Percentiles rank a stretch among this genome's conserved stretches.
phyloP scores from a whole-genome alignment of 1,284 basidiomycete species.

The Schizophyllum amplum region DNA sequence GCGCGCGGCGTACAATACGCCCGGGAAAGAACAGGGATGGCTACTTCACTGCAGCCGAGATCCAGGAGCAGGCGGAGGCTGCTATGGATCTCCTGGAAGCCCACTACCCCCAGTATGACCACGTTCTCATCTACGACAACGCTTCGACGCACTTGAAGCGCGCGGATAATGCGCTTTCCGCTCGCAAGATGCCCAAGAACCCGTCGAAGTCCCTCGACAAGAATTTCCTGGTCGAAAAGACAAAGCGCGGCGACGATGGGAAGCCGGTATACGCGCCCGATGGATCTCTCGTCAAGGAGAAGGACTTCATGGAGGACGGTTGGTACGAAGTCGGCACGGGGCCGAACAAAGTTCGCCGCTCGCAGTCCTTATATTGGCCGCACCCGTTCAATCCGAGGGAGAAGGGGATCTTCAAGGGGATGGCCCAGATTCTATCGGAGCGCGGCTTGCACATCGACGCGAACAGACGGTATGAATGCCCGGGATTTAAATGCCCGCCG shows the following conservation, averaged over 20 bases:
- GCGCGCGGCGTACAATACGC: not conserved
- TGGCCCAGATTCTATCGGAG: conserved; percentile 21
- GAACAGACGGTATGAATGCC: conserved; percentile 7
- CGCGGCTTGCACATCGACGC: conserved; percentile 10
- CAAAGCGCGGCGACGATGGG: conserved; percentile 2
- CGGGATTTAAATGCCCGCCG: conserved; percentile 11
- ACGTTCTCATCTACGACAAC: conserved; percentile 5
- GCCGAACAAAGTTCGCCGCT: not conserved
- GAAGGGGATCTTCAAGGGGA: conserved; percentile 23
- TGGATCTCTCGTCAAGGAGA: conserved; percentile 10
- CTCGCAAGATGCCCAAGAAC: conserved; percentile 2
- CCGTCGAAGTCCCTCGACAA: not conserved
- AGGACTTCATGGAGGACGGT: conserved; percentile 17
- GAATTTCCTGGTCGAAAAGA: conserved; percentile 6
- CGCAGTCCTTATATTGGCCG: conserved; percentile 20
- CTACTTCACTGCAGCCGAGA: conserved; percentile 7
- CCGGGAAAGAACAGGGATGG: conserved; percentile 21
- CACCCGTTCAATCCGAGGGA: conserved; percentile 10
- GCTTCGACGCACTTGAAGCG: conserved; percentile 4
- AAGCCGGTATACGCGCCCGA: conserved; percentile 5
- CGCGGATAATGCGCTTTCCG: conserved; percentile 6
- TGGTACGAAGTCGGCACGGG: conserved; percentile 13
- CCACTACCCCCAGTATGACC: conserved; percentile 7
- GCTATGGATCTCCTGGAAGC: conserved; percentile 3
- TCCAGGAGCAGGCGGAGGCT: conserved; percentile 6